Evolutionary conservation across 2,329 filamentous ascomycete species (phyloP), one percentile per base, ranked within the genome.

Genomic region (Cercospora canescens): DNA sequence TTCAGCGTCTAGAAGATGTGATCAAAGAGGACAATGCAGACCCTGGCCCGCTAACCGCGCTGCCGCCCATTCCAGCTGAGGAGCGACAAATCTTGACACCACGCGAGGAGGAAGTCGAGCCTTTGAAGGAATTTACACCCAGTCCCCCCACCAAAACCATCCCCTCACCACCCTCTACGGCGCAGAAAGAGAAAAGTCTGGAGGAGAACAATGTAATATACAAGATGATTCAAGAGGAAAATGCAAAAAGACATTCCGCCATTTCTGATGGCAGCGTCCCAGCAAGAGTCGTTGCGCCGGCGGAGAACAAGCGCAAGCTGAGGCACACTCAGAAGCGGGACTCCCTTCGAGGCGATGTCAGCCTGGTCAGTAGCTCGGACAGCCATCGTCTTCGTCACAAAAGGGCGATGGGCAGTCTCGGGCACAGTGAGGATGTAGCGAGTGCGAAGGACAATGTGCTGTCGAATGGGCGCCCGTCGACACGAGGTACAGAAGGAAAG

Each of bases 191-290:
- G n/a, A 61, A 62, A 48, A 68, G 64, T 30, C 62, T 72, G 18
- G 66, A 71, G 41, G 69, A 68, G 24, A 72, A 72, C 61, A 72
- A 72, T 52, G 57, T 60, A 28, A 66, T 70, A 4, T 72, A 72
- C 66, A 67, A 62, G 56, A 60, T 70, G 52, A 70, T 72, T 18
- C 73, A 70, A 52, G 70, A 72, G 60, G 71, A 74, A 57, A 76
- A 75, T 56, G 72, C 67, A n/a, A 74, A 74, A 57, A 65, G 73
- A 12, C 73, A 76, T 60, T 73, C 70, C 52, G 65, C 69, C 11
- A 68, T 73, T 35, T 73, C 71, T 48, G 65, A 70, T 41, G 70
- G 66, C n/a, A 70, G 69, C 24, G 65, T 75, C 8, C 63, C 62
- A 12, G 67, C 70, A 6, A 64, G 55, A 59, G 65, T 70, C n/a